Percentiles rank a stretch among this genome's conserved stretches.
Conservation (phyloP, 2,329 filamentous ascomycete species). For the Fusarium albidum region DNA sequence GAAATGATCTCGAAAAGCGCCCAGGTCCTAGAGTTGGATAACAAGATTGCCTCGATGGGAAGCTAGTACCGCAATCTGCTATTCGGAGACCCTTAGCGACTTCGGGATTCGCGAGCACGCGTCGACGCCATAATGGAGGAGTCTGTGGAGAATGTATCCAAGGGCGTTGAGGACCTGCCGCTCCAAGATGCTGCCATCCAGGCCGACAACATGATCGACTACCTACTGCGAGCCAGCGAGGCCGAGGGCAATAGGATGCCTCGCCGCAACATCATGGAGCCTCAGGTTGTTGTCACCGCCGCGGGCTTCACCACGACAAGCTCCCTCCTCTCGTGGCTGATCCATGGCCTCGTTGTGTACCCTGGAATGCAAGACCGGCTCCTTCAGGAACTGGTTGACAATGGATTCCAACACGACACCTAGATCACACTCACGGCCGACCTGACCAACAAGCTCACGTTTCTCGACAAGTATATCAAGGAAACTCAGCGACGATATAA, state of each 20-base stretch:
- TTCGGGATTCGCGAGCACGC: conserved; percentile 46
- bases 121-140: conserved; percentile 49
- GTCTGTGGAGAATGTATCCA: conserved; percentile 48
- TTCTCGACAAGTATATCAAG: conserved; percentile 67
- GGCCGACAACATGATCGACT: conserved; percentile 58
- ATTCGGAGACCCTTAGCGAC: conserved; percentile 61
- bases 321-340: conserved; percentile 65
- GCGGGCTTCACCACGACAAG: conserved; percentile 70
- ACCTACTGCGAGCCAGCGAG: conserved; percentile 61
- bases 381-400: conserved; percentile 64
- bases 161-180: conserved; percentile 48
- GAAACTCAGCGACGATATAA: conserved; percentile 68
- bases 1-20: conserved; percentile 61
- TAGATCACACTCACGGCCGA: conserved; percentile 58
- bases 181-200: conserved; percentile 59
- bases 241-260: conserved; percentile 63
- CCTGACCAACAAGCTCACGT: conserved; percentile 55
- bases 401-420: conserved; percentile 53
- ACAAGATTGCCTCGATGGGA: conserved; percentile 63
- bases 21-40: conserved; percentile 62
- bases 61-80: conserved; percentile 65
- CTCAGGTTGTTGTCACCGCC: conserved; percentile 60
- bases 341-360: conserved; percentile 63
- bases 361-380: conserved; percentile 63
- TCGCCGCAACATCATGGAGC: conserved; percentile 37